Evolutionary conservation across 805 yeast species (phyloP).

Genomic region (Yamadazyma scolyti): DNA sequence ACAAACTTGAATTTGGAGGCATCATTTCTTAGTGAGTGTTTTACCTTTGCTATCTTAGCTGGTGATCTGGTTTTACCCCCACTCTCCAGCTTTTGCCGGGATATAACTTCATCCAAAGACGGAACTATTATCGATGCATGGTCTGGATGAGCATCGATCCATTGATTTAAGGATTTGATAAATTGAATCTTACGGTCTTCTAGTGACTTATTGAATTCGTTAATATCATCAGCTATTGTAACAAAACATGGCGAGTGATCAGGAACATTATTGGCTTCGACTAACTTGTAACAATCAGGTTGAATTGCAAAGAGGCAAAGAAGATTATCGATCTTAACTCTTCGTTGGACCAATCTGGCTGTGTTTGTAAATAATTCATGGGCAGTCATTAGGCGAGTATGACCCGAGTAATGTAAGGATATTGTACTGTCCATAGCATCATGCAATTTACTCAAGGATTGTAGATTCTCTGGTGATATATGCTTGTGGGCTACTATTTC

Average conservation of each 20-base stretch:
- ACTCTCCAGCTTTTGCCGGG: slow-evolving; percentile 3
- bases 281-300: slow-evolving; percentile 11
- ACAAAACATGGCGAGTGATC: slow-evolving; percentile 14
- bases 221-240: slow-evolving; percentile 5
- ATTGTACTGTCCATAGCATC: slow-evolving; percentile 30
- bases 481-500: slow-evolving; percentile 3
- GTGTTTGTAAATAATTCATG: slow-evolving; percentile 18
- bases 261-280: slow-evolving; percentile 4
- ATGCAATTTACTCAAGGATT: slow-evolving; percentile 4
- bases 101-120: slow-evolving; percentile 5
- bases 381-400: slow-evolving; percentile 23
- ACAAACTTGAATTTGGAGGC: slow-evolving; percentile 33
- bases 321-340: slow-evolving; percentile 17
- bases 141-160: slow-evolving; percentile 19
- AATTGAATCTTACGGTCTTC: slow-evolving; percentile 17
- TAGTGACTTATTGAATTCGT: slow-evolving; percentile 7
- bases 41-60: slow-evolving; percentile 15
- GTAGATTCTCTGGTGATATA: not conserved
- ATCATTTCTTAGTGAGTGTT: slow-evolving; percentile 26
- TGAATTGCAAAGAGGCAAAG: slow-evolving; percentile 15
- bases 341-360: slow-evolving; percentile 12
- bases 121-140: slow-evolving; percentile 7
- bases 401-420: slow-evolving; percentile 30
- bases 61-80: slow-evolving; percentile 9
- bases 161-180: slow-evolving; percentile 12